phyloP scores from a whole-genome alignment of 2,329 filamentous ascomycete species.

The Phoma herbarum region DNA sequence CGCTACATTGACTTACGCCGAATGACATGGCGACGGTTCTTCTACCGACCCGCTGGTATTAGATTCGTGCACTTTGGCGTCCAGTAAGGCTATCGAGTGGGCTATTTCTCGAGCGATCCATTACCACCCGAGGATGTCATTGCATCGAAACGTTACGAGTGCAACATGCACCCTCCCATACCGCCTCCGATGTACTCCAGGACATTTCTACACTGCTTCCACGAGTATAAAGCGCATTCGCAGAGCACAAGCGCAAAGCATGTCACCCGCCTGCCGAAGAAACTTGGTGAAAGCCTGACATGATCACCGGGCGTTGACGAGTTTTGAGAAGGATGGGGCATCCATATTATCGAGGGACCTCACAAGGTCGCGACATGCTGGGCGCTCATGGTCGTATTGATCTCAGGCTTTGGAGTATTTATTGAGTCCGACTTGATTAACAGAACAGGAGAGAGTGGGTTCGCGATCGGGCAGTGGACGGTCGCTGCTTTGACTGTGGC shows the following conservation, averaged over 20 bases:
- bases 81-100: slow-evolving; percentile 4
- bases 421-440: slow-evolving; percentile 12
- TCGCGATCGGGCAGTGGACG: slow-evolving; percentile 29
- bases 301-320: slow-evolving; percentile 6
- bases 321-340: slow-evolving; percentile 22
- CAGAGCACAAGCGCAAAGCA: slow-evolving; percentile 12
- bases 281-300: slow-evolving; percentile 19
- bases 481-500: slow-evolving; percentile 20
- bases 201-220: slow-evolving; percentile 26
- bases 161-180: slow-evolving; percentile 5
- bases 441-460: slow-evolving; percentile 19
- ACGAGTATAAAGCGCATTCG: slow-evolving; percentile 14
- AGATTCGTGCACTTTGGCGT: slow-evolving; percentile 23
- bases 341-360: slow-evolving; percentile 26
- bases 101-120: slow-evolving; percentile 9
- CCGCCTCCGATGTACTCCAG: slow-evolving; percentile 24
- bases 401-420: slow-evolving; percentile 19
- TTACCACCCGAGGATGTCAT: slow-evolving; percentile 15
- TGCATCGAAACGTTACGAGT: slow-evolving; percentile 17
- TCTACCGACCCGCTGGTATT: slow-evolving; percentile 19
- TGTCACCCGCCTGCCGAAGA: slow-evolving; percentile 23
- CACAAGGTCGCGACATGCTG: slow-evolving; percentile 22
- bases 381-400: slow-evolving; percentile 11
- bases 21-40: slow-evolving; percentile 7
- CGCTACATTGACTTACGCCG: slow-evolving; percentile 12